Base-by-base conservation (phyloP, 1,284 basidiomycete genomes). In the Trichosporon asahii region DNA sequence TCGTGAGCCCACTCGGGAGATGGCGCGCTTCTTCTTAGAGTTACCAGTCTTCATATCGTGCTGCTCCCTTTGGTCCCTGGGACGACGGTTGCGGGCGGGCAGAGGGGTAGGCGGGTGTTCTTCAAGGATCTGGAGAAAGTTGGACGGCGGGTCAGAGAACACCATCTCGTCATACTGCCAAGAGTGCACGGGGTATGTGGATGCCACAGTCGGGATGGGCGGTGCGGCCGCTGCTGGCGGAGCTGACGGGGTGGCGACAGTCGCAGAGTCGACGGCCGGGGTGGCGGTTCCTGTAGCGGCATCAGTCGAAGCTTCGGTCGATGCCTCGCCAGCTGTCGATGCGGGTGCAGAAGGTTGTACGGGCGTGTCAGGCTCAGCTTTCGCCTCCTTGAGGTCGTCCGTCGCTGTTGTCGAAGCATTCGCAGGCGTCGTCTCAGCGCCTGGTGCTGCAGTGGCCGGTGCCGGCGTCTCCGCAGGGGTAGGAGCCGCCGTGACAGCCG, bases 111-210 rank as follows among this genome's bases (percentile, higher is more conserved):
- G 95, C 0, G 94, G 90, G 78, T 96, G 88, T 3, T 87, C 86
- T 0, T 90, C 90, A 64, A 99, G 88, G 68, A 93, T 88, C 76
- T 90, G 89, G 76, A 98, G 88, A 84, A 99, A 96, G 31, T 90
- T 86, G 72, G 94, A 90, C 72, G 91, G 94, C 0, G 97, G 97
- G 78, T 99, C 96, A 75, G 90, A 89, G 84, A 99, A 99, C 64
- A 99, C 94, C 72, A 99, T 88, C 76, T 99, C 97, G 81, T 99
- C 97, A 84, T 99, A 99, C 79, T 98, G 95, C 96, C 97, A 99
- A 0, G 94, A 93, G 81, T 98, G 93, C n/a, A 98, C 92, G 0
- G 86, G 85, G 21, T 82, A 79, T 18, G 75, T 77, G 15, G 61
- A 35, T 18, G 76, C 68, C 6, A 77, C 70, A 2, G 70, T 55